A percentile compares a stretch with the other conserved stretches of the same genome.
Evolutionary conservation across 495 filamentous ascomycete species (phyloP).

Genomic region (Saxophila tyrrhenica): DNA sequence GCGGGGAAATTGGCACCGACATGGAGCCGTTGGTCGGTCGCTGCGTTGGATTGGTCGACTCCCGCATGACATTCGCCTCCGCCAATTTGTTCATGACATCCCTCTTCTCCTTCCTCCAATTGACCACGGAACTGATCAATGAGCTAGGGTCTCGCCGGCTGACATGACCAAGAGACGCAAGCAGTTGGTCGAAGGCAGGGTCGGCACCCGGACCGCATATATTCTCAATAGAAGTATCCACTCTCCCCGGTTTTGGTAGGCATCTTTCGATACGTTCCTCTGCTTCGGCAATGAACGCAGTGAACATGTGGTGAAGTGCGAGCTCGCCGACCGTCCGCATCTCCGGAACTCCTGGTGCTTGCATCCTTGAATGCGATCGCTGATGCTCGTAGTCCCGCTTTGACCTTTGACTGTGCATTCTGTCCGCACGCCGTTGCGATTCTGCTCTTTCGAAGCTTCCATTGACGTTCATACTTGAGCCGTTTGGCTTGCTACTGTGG

Average conservation of each 20-base stretch:
- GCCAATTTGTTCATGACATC: constrained; percentile 49
- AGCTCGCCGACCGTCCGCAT: constrained; percentile 90
- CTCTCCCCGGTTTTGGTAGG: constrained; percentile 58
- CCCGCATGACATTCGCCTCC: constrained; percentile 10
- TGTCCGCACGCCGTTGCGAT: constrained; percentile 39
- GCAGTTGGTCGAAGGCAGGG: constrained; percentile 85
- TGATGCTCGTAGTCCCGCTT: constrained; percentile 64
- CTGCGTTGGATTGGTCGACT: constrained; percentile 1
- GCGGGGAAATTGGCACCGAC: background rate
- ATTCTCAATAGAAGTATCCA: constrained; percentile 68
- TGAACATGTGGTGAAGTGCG: constrained; percentile 91
- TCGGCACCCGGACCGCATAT: constrained; percentile 87
- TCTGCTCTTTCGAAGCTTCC: constrained; percentile 3
- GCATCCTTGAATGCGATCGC: constrained; percentile 71
- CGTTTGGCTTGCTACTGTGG: constrained; percentile 4
- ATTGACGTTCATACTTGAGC: background rate
- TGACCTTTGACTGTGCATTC: constrained; percentile 52
- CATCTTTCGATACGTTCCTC: constrained; percentile 88
- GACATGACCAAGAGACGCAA: constrained; percentile 85
- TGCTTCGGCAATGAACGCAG: constrained; percentile 74
- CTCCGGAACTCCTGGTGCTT: constrained; percentile 53
- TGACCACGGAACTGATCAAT: constrained; percentile 94
- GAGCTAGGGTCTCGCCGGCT: constrained; percentile 86
- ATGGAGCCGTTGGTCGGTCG: background rate
- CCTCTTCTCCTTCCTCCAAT: constrained; percentile 90